Base-by-base conservation (phyloP, 129 eudicot genomes). In the Saposhnikovia divaricata region DNA sequence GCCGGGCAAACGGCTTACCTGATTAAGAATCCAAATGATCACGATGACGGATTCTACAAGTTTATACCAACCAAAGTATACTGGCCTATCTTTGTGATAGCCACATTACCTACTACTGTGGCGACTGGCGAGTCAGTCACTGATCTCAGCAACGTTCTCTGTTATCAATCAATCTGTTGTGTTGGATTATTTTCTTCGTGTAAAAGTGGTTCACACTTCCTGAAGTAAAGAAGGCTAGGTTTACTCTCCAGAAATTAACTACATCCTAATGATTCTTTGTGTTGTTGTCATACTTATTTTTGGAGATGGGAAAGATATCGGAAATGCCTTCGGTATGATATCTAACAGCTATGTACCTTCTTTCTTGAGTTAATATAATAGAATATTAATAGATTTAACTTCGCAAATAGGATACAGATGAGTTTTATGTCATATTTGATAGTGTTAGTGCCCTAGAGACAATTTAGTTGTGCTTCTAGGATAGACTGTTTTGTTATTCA, bases 1-100 rank as follows among this genome's bases (percentile, higher is more conserved):
- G 92, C 91, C 10, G 96, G 96, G 38, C 89, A 91, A 82, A 89
- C 91, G 10, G 96, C 93, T 31, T 91, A 91, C 86, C 80, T 91
- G 76, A 91, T 91, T 77, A 85, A 81, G 83, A 76, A 91, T 77
- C 96, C 91, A 11, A 53, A 88, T 59, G 87, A 90, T 51, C 86
- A 85, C 61, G 71, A 48, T 40, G 89, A 90, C 47, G 92, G 92
- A 70, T 90, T 88, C 75, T 90, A 86, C 84, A 90, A 87, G 83
- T 90, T 88, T 80, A 80, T 88, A 75, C 96, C 96, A 39, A 71
- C 72, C 42, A 72, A 74, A n/a, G 75, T 89, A 42, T 91, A 91
- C 79, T 88, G 96, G 96, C 96, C 93, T 9, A 83, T 91, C 78
- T 91, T 90, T 82, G 85, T 87, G 12, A 72, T 90, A 53, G 81